Evolutionary conservation across 1,139 yeast genomes (phyloP).

Genomic region (Nakaseomyces sp.): DNA sequence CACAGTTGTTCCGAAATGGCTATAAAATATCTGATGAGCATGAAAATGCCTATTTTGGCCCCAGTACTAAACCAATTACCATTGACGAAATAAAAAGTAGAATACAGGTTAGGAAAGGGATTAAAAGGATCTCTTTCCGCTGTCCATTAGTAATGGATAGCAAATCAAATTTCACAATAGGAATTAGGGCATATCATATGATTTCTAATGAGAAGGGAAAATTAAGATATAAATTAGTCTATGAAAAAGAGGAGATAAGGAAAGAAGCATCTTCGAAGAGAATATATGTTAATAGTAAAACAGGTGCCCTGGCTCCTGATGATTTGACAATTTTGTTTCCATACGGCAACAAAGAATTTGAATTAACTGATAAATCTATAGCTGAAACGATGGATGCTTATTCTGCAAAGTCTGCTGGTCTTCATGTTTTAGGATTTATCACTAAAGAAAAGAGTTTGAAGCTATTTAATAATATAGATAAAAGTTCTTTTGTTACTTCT

Average conservation of each 20-base stretch:
- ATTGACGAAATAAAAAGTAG: constrained; percentile 40
- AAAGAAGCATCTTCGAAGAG: constrained; percentile 47
- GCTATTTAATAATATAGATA: constrained; percentile 45
- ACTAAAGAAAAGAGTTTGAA: constrained; percentile 36
- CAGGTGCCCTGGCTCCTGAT: constrained; percentile 39
- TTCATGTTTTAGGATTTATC: constrained; percentile 63
- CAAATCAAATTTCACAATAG: constrained; percentile 41
- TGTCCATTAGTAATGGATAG: constrained; percentile 49
- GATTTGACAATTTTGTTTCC: constrained; percentile 34
- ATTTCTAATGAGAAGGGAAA: constrained; percentile 44
- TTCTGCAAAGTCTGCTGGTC: constrained; percentile 33
- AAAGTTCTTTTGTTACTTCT: constrained; percentile 55
- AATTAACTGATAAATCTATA: constrained; percentile 33
- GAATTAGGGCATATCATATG: constrained; percentile 65
- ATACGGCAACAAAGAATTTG: constrained; percentile 40
- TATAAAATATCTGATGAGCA: constrained; percentile 8
- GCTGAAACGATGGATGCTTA: constrained; percentile 33
- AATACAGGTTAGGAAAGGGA: constrained; percentile 50
- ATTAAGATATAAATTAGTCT: constrained; percentile 39
- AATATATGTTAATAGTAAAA: constrained; percentile 33
- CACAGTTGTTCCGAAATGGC: constrained; percentile 41
- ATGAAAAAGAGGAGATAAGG: constrained; percentile 44
- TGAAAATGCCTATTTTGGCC: constrained; percentile 27
- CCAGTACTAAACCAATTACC: constrained; percentile 38
- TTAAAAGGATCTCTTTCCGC: constrained; percentile 54